Conservation (phyloP, 345 rosid species). For the Eutrema japonicum region DNA sequence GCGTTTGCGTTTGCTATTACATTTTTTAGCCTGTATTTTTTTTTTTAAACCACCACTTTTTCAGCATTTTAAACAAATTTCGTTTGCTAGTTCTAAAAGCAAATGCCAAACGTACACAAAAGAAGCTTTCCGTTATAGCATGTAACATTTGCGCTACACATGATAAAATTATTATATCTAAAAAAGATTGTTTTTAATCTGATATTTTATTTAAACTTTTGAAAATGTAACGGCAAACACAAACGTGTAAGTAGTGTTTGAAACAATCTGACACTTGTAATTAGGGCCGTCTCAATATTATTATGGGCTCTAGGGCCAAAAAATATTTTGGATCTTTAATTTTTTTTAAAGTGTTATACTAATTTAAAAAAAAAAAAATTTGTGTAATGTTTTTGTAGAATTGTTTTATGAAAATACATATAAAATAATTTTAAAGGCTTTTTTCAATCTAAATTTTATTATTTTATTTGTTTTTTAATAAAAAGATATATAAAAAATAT, state of each 20-base stretch:
- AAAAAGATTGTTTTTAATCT: background rate
- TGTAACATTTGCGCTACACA: background rate
- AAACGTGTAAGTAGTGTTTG: background rate
- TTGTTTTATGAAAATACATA: too few relatives aligned
- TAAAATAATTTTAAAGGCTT: too few relatives aligned
- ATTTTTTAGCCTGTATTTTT: background rate
- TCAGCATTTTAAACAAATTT: background rate
- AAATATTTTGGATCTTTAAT: too few relatives aligned
- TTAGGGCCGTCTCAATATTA: too few relatives aligned
- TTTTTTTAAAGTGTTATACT: too few relatives aligned
- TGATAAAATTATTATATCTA: background rate
- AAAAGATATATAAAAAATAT: too few relatives aligned
- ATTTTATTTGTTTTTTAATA: too few relatives aligned
- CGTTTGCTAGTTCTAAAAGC: background rate
- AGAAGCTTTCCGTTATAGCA: constrained; percentile 16
- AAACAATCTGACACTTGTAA: background rate
- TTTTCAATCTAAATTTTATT: too few relatives aligned
- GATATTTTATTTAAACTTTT: background rate
- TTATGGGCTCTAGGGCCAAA: too few relatives aligned
- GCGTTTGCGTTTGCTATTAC: background rate
- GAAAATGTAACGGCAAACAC: constrained; percentile 9
- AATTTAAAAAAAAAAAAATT: too few relatives aligned
- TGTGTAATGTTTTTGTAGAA: too few relatives aligned
- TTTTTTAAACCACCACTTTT: background rate
- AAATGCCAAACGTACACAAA: constrained; percentile 12